phyloP scores from a whole-genome alignment of 23 red algal genomes.

The Pyropia haitanensis region DNA sequence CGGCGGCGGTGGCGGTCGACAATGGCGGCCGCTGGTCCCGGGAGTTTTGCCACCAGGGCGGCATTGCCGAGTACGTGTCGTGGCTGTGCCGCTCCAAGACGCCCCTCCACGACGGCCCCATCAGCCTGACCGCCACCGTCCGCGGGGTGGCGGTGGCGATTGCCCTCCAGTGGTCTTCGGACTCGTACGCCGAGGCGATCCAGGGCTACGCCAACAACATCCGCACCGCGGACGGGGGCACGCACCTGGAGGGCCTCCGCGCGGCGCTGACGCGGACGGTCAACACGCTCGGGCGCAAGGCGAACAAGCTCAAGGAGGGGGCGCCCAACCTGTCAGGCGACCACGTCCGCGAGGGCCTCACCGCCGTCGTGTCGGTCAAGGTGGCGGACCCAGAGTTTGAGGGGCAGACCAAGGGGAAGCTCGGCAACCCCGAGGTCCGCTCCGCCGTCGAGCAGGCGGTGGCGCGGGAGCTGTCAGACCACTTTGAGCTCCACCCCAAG shows the following conservation, averaged over 20 bases:
- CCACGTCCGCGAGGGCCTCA: conserved; percentile 89
- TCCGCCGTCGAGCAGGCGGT: conserved; percentile 57
- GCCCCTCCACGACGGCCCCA: conserved; percentile 37
- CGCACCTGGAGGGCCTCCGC: conserved; percentile 85
- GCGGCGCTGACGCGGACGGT: conserved; percentile 70
- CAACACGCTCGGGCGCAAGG: conserved; percentile 58
- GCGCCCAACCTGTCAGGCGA: conserved; percentile 67
- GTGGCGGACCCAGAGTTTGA: conserved; percentile 99
- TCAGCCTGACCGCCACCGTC: conserved; percentile 53
- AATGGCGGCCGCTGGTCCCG: too few relatives aligned
- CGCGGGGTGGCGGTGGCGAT: conserved; percentile 55
- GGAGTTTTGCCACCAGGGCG: conserved; percentile 52
- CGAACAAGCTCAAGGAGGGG: conserved; percentile 54
- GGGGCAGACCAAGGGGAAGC: conserved; percentile 89
- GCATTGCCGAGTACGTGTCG: conserved; percentile 80
- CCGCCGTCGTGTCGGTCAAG: conserved; percentile 89
- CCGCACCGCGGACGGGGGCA: conserved; percentile 85
- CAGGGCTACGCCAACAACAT: conserved; percentile 96
- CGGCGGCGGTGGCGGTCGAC: too few relatives aligned
- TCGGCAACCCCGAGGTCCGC: conserved; percentile 86
- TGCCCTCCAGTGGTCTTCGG: conserved; percentile 78
- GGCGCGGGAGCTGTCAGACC: conserved; percentile 44
- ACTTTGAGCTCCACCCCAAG: conserved; percentile 74
- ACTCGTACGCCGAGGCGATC: conserved; percentile 77
- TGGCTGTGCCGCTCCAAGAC: conserved; percentile 41